Evolutionary conservation across 2,329 filamentous ascomycete species (phyloP), one percentile per base, ranked within the genome.

Genomic region (Dryadomyces sulphureus): DNA sequence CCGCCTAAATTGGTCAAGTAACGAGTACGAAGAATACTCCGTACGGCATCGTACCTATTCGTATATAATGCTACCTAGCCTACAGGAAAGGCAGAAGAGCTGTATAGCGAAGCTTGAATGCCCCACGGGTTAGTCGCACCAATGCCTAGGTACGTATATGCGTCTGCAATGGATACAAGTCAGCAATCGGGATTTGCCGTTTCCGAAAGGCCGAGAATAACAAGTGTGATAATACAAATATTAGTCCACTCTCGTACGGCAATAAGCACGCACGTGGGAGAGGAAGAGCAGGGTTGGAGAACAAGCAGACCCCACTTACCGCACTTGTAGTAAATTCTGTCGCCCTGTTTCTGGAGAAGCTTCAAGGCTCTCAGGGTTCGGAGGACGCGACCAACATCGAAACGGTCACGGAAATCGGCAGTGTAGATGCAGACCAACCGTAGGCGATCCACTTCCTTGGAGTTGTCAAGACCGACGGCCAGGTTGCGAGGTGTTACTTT

Each of bases 391-490:
- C 67, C 69, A 6, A 93, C 73, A 57, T 93, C 85, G 4, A 69
- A 64, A 44, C 64, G 68, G 56, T 93, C 78, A 24, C 65, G 65
- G 57, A 88, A 92, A 59, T 94, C 77, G 38, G 67, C 65, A 5
- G 85, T 93, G 60, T 93, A 93, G 7, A 93, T 67, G 53, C 83
- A 89, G 22, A 93, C 77, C 38, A 92, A 62, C 19, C 77, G 69
- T 19, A 65, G 61, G 38, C 61, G 67, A 21, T 62, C 55, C 6
- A 62, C 57, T 22, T 65, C 63, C 38, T 60, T 67, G 22, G 62
- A 56, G 5, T 62, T 57, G n/a, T 65, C 61, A 1, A 60, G 60
- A 6, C 62, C 64, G 2, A 14, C 9, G 19, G 41, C 64, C 5
- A 32, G 47, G 9, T 71, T 59, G 41, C 67, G 64, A 1, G 82